Evolutionary conservation across 2,329 filamentous ascomycete species (phyloP), one percentile per base, ranked within the genome.

Genomic region (Xylariaceae sp.): DNA sequence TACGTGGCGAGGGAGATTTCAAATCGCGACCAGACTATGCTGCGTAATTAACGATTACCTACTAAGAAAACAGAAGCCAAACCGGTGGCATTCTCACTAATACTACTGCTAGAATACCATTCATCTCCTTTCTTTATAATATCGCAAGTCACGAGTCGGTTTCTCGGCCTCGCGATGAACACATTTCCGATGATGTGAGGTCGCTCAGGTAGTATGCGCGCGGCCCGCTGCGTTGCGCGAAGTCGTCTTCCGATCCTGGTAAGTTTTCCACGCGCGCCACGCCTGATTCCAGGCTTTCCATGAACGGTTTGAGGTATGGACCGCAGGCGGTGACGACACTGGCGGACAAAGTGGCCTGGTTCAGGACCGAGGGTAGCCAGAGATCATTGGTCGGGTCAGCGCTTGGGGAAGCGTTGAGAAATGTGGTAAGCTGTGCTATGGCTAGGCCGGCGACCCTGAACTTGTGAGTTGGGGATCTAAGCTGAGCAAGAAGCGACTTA

Each of bases 241-340:
- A 50, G 9, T 60, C 54, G 42, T 61, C 62, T 53, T 65, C 59
- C 2, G 55, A 60, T 13, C 56, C 57, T 4, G 59, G 54, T 15
- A 65, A 15, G 23, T 63, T 56, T 17, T 63, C 63, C n/a, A 64
- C 62, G 8, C 62, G 56, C 13, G 58, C 56, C 10, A 66, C 51
- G 4, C 61, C 62, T 9, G 62, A 59, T 44, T 66, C 60, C 15
- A 66, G 34, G 50, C 64, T 66, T 45, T 66, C 64, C 62, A 66
- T 63, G 39, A 66, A 63, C 8, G 60, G 62, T 37, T 55, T 53
- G 0, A 66, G 58, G 48, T 66, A 66, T 5, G 64, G 64, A 2
- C 54, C 51, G 39, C 62, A 66, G 2, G 64, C 62, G 8, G 64
- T 64, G 7, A 64, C 57, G 1, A 65, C 52, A 34, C 64, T 64